These are phyloP conservation scores for Telopea speciosissima DNA, from an alignment of 177 flowering plant genomes.

Conservation along the genomic window DNA sequence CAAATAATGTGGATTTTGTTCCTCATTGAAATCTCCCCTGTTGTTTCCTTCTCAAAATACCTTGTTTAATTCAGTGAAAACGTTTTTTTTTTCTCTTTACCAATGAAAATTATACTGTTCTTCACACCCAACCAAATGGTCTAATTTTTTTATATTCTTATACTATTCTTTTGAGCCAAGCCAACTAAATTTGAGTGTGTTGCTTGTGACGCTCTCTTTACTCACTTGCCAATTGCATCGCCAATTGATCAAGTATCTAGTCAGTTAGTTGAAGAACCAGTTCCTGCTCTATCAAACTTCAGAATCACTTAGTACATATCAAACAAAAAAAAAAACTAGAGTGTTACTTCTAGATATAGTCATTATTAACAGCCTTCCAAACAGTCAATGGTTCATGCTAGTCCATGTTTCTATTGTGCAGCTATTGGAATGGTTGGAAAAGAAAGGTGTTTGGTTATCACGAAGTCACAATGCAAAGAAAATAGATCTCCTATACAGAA, in stretches of 20 bases:
- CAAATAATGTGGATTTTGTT: no score
- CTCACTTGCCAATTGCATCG: no score
- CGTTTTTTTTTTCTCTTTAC: no score
- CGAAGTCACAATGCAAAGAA: conserved; percentile 29
- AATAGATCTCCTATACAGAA: conserved; percentile 29
- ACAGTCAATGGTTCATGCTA: conserved; percentile 7
- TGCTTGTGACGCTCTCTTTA: no score
- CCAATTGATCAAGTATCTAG: no score
- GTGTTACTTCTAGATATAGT: conserved; percentile 29
- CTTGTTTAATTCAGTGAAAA: conserved; percentile 1
- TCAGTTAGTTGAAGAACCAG: conserved; percentile 12
- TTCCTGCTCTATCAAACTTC: conserved; percentile 20
- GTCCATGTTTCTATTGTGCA: conserved; percentile 20
- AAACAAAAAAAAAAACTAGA: conserved; percentile 23
- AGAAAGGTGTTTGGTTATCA: conserved; percentile 18
- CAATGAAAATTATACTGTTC: no score
- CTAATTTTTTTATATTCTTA: no score
- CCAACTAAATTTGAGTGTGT: no score
- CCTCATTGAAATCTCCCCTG: no score
- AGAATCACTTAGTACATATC: conserved; percentile 19
- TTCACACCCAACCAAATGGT: no score
- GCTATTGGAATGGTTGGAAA: conserved; percentile 46
- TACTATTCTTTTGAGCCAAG: no score
- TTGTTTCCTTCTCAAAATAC: no score
- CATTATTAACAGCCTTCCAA: conserved; percentile 9